A percentile compares a stretch with the other conserved stretches of the same genome.
Evolutionary conservation across 1,284 basidiomycete species (phyloP).

Genomic region (Irpex sp.): DNA sequence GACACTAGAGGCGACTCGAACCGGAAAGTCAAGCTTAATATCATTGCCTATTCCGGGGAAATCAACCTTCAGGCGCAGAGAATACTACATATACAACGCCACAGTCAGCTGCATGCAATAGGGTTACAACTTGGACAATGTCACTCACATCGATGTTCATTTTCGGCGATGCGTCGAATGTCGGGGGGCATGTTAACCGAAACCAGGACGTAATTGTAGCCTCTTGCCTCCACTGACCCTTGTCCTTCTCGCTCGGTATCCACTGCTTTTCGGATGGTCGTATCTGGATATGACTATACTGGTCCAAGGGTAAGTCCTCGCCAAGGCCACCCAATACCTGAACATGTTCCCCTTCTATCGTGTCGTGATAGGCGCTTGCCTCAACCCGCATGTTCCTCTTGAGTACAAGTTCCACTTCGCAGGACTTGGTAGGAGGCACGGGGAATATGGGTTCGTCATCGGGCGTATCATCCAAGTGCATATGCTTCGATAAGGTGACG

Average conservation of each 20-base stretch:
- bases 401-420: slow-evolving; percentile 10
- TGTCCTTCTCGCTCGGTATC: slow-evolving; percentile 11
- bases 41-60: slow-evolving; percentile 12
- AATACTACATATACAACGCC: slow-evolving; percentile 14
- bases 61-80: slow-evolving; percentile 5
- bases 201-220: slow-evolving; percentile 11
- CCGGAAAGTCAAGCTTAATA: slow-evolving; percentile 3
- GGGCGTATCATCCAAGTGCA: slow-evolving; percentile 8
- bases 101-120: slow-evolving; percentile 16
- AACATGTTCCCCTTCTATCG: neutral
- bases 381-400: neutral
- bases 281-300: slow-evolving; percentile 1
- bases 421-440: slow-evolving; percentile 11
- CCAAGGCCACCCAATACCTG: slow-evolving; percentile 3
- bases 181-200: neutral
- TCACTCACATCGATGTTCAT: neutral
- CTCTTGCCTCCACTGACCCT: slow-evolving; percentile 16
- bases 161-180: neutral
- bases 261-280: slow-evolving; percentile 11
- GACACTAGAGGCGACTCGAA: slow-evolving; percentile 3
- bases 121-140: slow-evolving; percentile 12
- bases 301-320: neutral
- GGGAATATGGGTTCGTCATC: slow-evolving; percentile 12
- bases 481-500: slow-evolving; percentile 12
- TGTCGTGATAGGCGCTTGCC: neutral